Conservation (phyloP, 1,284 basidiomycete genomes). For the Heliocybe sulcata region DNA sequence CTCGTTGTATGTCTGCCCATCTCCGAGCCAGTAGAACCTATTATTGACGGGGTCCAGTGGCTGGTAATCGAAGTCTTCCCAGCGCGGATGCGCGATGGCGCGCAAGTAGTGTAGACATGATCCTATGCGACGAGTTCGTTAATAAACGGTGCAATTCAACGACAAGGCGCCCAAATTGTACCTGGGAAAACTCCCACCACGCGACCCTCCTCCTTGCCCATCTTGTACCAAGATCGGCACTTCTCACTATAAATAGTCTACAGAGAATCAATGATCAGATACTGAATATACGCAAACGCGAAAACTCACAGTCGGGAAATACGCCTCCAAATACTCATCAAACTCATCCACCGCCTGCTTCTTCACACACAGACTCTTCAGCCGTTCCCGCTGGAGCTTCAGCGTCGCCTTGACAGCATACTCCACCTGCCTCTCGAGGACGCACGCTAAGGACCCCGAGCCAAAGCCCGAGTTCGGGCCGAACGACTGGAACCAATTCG, state of each 20-base stretch:
- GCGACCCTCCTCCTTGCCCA: constrained; percentile 48
- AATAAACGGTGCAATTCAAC: not conserved
- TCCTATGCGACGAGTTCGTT: constrained; percentile 16
- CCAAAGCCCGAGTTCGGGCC: constrained; percentile 51
- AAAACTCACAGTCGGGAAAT: constrained; percentile 36
- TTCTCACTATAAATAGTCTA: constrained; percentile 53
- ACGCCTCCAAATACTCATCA: constrained; percentile 44
- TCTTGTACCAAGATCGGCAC: constrained; percentile 64
- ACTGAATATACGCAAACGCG: not conserved
- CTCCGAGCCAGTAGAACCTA: constrained; percentile 51
- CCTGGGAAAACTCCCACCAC: constrained; percentile 56
- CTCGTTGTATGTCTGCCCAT: constrained; percentile 42
- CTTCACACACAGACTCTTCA: constrained; percentile 56
- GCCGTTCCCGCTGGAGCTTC: constrained; percentile 51
- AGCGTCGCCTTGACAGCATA: constrained; percentile 44
- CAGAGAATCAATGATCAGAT: constrained; percentile 3
- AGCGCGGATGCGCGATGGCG: constrained; percentile 45
- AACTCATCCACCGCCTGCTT: constrained; percentile 49
- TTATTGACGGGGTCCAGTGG: constrained; percentile 32
- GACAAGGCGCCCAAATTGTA: constrained; percentile 12
- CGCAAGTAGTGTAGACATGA: constrained; percentile 47
- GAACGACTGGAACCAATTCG: constrained; percentile 49
- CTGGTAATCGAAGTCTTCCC: constrained; percentile 61
- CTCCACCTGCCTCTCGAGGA: constrained; percentile 48
- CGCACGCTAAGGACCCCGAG: constrained; percentile 40